Conservation (phyloP, 257 asterid species). For the Solanum piurae region DNA sequence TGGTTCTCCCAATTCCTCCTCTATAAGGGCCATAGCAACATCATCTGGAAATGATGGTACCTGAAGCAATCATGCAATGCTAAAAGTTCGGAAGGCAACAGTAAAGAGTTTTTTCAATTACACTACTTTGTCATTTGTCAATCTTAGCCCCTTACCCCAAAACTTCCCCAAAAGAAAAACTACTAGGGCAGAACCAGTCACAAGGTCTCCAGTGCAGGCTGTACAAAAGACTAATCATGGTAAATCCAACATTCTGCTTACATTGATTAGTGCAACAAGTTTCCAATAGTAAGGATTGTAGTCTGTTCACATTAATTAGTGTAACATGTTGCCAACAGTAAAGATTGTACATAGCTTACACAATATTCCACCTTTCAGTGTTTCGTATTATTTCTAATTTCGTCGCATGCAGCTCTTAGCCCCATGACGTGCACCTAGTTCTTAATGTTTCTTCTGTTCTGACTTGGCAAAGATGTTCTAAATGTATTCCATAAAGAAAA, state of each 20-base stretch:
- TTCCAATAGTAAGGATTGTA: not conserved
- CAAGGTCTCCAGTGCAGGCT: not conserved
- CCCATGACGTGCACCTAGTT: not conserved
- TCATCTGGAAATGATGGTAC: constrained; percentile 99
- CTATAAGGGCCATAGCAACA: constrained; percentile 93
- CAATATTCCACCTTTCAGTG: not conserved
- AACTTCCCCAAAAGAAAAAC: not conserved
- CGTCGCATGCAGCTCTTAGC: not conserved
- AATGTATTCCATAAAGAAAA: not conserved
- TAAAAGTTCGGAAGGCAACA: not conserved
- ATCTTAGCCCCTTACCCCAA: not conserved
- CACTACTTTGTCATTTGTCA: not conserved
- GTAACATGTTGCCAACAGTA: not conserved
- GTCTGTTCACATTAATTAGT: not conserved
- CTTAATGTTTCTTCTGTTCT: not conserved
- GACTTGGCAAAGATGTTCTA: not conserved
- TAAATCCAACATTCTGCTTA: not conserved
- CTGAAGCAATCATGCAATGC: constrained; percentile 22
- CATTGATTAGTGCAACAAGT: not conserved
- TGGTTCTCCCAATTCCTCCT: constrained; percentile 97
- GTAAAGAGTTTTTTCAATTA: not conserved
- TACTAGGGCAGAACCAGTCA: not conserved
- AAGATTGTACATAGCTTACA: not conserved
- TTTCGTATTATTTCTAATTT: not conserved
- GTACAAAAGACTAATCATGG: not conserved